Base-by-base conservation (phyloP, 441 rosid genomes). In the Pelargonium australe region DNA sequence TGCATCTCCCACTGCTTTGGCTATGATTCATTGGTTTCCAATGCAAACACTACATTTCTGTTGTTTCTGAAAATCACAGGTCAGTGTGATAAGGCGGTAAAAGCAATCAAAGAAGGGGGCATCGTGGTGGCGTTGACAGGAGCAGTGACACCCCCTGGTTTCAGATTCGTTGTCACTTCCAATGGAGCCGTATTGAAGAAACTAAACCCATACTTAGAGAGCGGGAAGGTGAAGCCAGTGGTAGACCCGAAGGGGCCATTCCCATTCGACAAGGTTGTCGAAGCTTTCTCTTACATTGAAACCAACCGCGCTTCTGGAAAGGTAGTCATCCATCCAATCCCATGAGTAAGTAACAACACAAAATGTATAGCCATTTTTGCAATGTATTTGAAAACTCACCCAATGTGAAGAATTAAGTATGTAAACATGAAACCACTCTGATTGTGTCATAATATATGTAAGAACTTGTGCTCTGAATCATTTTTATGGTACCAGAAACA, bases 121-220 rank as follows among this genome's bases (percentile, higher is more conserved):
- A 83, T 80, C 23, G 92, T 90, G 13, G 98, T 90, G 78, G 97
- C 90, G 57, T 76, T 92, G 67, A 92, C 96, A 0, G 96, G 96
- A 2, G 92, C 93, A 0, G 96, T 90, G 1, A 86, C 89, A 0
- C 89, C 93, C 0, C 93, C 93, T 55, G 96, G 96, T 31, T 92
- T 89, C 70, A 78, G 96, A 82, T 90, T 90, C 51, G 97, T 90
- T 23, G 97, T 93, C 61, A 87, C 96, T 37, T 90, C 95, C 70
- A 80, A 85, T 1, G 91, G 97, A 12, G 93, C 73, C 2, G 89
- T 87, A 62, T 73, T 90, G 74, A 90, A 89, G 87, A 89, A 91
- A 76, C 76, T 93, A 4, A 89, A 90, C 17, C 86, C 91, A 6
- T 90, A 84, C 70, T 63, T 90, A 23, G 96, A 93, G 74, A 88